Percentiles rank a stretch among this genome's conserved stretches.
Conservation (phyloP, 2,329 filamentous ascomycete species). For the Monosporascus sp. region DNA sequence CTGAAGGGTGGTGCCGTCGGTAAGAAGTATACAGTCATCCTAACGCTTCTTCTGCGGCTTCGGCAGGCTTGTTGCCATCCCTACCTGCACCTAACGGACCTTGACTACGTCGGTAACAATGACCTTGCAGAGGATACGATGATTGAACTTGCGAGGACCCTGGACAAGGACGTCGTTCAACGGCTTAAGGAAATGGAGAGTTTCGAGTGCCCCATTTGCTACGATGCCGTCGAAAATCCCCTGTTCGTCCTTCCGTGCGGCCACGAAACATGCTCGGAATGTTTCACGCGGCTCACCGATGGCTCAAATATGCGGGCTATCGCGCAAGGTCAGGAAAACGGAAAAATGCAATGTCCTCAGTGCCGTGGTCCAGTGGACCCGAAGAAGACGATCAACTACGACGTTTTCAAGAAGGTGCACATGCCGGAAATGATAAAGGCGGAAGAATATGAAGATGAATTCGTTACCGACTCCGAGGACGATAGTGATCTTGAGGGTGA, state of each 20-base stretch:
- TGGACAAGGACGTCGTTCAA: constrained; percentile 57
- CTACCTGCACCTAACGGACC: constrained; percentile 53
- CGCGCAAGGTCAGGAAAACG: constrained; percentile 54
- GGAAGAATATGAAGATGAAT: constrained; percentile 31
- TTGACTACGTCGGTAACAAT: constrained; percentile 32
- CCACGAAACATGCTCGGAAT: constrained; percentile 73
- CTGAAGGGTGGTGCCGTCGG: constrained; percentile 39
- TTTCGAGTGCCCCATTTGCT: constrained; percentile 80
- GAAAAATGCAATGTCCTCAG: constrained; percentile 63
- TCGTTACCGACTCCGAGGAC: constrained; percentile 29
- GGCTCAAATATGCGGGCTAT: constrained; percentile 48
- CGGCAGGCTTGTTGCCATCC: constrained; percentile 78
- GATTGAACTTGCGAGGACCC: constrained; percentile 44
- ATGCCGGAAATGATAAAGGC: constrained; percentile 46
- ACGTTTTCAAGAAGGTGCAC: constrained; percentile 68
- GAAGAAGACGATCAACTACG: constrained; percentile 67
- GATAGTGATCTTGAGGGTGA: constrained; percentile 23
- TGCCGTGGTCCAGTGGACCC: constrained; percentile 66
- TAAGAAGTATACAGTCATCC: constrained; percentile 69
- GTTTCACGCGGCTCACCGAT: constrained; percentile 65
- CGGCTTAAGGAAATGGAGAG: constrained; percentile 55
- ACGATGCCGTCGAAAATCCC: constrained; percentile 69
- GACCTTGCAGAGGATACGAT: constrained; percentile 41
- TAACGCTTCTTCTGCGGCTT: constrained; percentile 74
- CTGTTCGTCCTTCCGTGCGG: constrained; percentile 79